phyloP scores from a whole-genome alignment of 2,329 filamentous ascomycete species.

The Chalara sp. region DNA sequence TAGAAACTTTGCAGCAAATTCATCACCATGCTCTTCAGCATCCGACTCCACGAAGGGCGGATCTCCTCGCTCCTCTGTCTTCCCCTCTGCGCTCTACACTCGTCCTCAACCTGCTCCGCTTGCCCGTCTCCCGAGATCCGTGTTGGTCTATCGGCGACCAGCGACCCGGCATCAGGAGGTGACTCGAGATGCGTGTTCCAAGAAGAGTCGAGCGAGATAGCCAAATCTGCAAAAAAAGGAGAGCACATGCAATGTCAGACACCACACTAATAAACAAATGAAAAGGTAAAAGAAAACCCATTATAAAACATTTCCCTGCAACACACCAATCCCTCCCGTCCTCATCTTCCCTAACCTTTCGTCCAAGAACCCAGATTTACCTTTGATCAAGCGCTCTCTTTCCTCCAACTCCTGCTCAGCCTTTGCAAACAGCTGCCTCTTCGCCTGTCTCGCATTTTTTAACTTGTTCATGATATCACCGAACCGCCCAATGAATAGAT shows the following conservation, averaged over 20 bases:
- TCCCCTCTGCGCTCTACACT: not conserved
- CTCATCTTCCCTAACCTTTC: conserved; percentile 22
- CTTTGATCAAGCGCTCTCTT: conserved; percentile 20
- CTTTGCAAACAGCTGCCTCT: conserved; percentile 14
- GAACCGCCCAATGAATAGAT: conserved; percentile 24
- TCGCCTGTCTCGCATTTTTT: conserved; percentile 18
- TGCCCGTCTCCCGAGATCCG: not conserved
- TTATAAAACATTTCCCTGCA: conserved; percentile 9
- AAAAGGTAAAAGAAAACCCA: conserved; percentile 1
- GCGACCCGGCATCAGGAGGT: not conserved
- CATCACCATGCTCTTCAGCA: not conserved
- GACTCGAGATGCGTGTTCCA: no score
- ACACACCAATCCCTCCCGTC: conserved; percentile 7
- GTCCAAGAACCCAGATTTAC: conserved; percentile 14
- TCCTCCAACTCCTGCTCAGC: conserved; percentile 23
- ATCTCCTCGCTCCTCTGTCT: not conserved
- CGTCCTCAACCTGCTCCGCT: not conserved
- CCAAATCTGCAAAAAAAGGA: not conserved
- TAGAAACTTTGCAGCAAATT: not conserved
- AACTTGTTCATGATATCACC: conserved; percentile 14
- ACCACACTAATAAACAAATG: not conserved
- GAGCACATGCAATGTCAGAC: not conserved
- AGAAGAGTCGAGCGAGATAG: not conserved
- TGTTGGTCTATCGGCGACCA: not conserved
- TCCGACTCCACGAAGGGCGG: not conserved